Percentiles rank a stretch among this genome's conserved stretches.
phyloP scores from a whole-genome alignment of 495 filamentous ascomycete genomes.

The Neurospora pannonica region DNA sequence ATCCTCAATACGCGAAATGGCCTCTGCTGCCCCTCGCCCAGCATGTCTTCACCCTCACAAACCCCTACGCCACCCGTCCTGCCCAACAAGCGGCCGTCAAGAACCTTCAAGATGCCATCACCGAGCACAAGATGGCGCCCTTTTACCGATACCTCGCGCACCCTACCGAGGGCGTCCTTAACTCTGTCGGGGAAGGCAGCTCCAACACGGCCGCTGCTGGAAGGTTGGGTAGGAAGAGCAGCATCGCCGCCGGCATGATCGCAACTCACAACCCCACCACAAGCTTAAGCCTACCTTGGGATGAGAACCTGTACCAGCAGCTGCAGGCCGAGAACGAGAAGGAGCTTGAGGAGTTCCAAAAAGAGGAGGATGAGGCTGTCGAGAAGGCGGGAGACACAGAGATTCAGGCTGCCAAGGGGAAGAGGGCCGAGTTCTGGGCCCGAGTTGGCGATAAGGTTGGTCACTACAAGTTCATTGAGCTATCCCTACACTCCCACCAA shows the following conservation, averaged over 20 bases:
- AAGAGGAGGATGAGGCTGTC: slow-evolving; percentile 87
- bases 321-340: slow-evolving; percentile 80
- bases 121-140: slow-evolving; percentile 90
- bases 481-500: not conserved
- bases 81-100: slow-evolving; percentile 67
- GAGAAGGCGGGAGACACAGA: slow-evolving; percentile 96
- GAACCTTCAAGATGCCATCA: slow-evolving; percentile 85
- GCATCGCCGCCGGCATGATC: slow-evolving; percentile 58
- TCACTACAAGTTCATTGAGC: not conserved
- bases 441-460: slow-evolving; percentile 89
- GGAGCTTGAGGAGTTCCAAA: slow-evolving; percentile 84
- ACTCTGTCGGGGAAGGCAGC: slow-evolving; percentile 61
- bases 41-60: slow-evolving; percentile 94
- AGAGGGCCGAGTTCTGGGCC: slow-evolving; percentile 92
- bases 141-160: slow-evolving; percentile 93
- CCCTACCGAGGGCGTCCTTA: slow-evolving; percentile 84
- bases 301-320: slow-evolving; percentile 77
- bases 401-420: slow-evolving; percentile 82
- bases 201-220: slow-evolving; percentile 31
- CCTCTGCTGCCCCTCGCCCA: slow-evolving; percentile 86
- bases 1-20: slow-evolving; percentile 94
- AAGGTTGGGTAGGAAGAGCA: slow-evolving; percentile 43
- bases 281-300: slow-evolving; percentile 71
- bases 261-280: slow-evolving; percentile 53
- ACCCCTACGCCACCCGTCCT: slow-evolving; percentile 61